Base-by-base conservation (phyloP, 805 yeast species). In the Wickerhamomyces kurtzmanii region DNA sequence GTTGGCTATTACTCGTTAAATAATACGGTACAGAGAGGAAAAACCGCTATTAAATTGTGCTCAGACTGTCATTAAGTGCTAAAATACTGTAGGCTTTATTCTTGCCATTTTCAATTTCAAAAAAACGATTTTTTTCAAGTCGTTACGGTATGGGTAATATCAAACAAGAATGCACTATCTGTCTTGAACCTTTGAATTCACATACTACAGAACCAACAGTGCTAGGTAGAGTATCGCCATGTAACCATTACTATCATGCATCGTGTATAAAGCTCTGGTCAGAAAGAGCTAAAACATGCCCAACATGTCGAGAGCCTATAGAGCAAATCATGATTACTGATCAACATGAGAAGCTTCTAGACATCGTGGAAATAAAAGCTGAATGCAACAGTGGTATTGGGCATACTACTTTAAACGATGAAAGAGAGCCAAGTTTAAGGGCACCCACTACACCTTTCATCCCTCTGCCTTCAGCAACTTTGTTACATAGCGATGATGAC, bases 211-310 rank as follows among this genome's bases (percentile, higher is more conserved):
- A 39, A 6, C 35, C 43, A 6, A 29, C 36, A 17, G 28, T 37
- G 22, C 39, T 39, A 16, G 53, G 53, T 1, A 37, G 49, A 15
- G 38, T 60, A n/a, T 39, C 53, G 9, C 65, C 66, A 3, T 77
- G 83, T 44, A 47, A 51, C 20, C 83, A 76, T 45, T 42, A 40
- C 30, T 76, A 71, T 41, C 87, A 79, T 46, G 54, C 63, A 4
- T 40, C 53, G 11, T 79, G 87, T 39, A 61, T 78, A 20, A 39
- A 58, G 20, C 57, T 61, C 17, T 79, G 87, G 87, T 49, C 68
- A 13, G 48, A 57, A 21, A 59, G 67, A 22, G 69, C 78, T 15
- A 71, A 68, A 43, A 59, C 65, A 29, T 74, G 82, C 42, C 83
- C 83, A 3, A 66, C 74, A 5, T 75, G 83, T 41, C 65, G 83